A percentile compares a stretch with the other conserved stretches of the same genome.
These are phyloP conservation scores for Colletotrichum lini DNA, from an alignment of 2,329 filamentous ascomycete species.

Conservation along the genomic window DNA sequence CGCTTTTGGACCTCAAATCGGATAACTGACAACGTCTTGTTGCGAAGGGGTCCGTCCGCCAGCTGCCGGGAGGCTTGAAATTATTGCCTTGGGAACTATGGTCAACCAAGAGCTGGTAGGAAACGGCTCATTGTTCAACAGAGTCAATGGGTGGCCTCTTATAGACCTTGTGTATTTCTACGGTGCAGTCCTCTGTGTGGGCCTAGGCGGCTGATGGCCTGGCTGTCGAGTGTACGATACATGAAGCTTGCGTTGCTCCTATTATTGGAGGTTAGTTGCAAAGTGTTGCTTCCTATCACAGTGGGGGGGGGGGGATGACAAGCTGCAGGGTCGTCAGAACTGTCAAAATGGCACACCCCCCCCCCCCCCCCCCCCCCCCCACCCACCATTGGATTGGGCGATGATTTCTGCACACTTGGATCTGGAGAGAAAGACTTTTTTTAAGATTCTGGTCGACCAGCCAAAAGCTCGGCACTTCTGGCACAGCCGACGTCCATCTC, in stretches of 20 bases:
- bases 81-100: background rate
- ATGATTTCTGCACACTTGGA: conserved; percentile 24
- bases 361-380: background rate
- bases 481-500: conserved; percentile 8
- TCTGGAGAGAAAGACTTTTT: conserved; percentile 14
- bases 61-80: background rate
- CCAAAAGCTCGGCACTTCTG: conserved; percentile 26
- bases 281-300: too few relatives aligned
- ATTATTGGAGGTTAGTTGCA: background rate
- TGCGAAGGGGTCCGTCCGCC: background rate
- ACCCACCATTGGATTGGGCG: background rate
- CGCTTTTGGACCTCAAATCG: background rate
- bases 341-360: conserved; percentile 19
- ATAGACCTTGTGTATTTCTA: background rate
- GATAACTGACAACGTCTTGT: background rate
- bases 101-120: background rate
- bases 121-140: background rate
- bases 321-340: conserved; percentile 25
- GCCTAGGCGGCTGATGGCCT: background rate
- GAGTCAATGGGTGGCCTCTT: background rate
- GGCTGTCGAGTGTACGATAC: background rate
- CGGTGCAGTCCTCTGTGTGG: background rate
- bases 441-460: conserved; percentile 30
- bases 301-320: background rate
- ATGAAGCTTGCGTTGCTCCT: background rate